phyloP scores from a whole-genome alignment of 2,329 filamentous ascomycete genomes.

The Penicillium corylophilum region DNA sequence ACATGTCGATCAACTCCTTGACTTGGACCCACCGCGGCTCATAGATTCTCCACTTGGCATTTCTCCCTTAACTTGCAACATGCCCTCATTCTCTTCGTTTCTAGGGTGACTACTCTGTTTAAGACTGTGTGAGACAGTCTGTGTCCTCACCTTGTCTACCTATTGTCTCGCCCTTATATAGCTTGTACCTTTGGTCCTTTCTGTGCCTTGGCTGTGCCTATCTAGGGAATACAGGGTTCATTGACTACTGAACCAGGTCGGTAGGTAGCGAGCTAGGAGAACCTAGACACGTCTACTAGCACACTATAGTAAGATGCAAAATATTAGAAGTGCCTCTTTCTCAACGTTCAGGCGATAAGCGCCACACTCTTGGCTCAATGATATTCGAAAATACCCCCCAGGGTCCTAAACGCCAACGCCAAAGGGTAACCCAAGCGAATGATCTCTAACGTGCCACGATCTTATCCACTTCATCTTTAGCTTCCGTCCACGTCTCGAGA shows the following conservation, averaged over 20 bases:
- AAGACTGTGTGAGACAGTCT: not conserved
- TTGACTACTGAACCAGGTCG: not conserved
- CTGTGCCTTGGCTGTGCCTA: not conserved
- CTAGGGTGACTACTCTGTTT: not conserved
- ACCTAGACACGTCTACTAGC: not conserved
- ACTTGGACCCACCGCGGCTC: not conserved
- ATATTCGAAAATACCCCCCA: not conserved
- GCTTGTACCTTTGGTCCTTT: not conserved
- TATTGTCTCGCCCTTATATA: not conserved
- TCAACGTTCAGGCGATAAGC: not conserved
- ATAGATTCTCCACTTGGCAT: not conserved
- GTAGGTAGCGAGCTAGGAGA: too few relatives aligned
- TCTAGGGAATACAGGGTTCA: not conserved
- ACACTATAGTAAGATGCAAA: not conserved
- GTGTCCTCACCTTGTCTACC: not conserved
- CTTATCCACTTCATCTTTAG: conserved; percentile 81
- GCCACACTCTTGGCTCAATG: not conserved
- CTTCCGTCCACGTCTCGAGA: conserved; percentile 89
- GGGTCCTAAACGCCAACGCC: not conserved
- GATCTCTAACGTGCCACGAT: conserved; percentile 57
- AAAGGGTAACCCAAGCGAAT: not conserved
- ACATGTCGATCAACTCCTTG: conserved; percentile 16
- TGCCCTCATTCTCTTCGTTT: not conserved
- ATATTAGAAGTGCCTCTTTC: not conserved
- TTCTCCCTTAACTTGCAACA: not conserved